These are phyloP conservation scores for Kodamaea derodonti DNA, from an alignment of 1,139 yeast genomes.

Conservation along the genomic window DNA sequence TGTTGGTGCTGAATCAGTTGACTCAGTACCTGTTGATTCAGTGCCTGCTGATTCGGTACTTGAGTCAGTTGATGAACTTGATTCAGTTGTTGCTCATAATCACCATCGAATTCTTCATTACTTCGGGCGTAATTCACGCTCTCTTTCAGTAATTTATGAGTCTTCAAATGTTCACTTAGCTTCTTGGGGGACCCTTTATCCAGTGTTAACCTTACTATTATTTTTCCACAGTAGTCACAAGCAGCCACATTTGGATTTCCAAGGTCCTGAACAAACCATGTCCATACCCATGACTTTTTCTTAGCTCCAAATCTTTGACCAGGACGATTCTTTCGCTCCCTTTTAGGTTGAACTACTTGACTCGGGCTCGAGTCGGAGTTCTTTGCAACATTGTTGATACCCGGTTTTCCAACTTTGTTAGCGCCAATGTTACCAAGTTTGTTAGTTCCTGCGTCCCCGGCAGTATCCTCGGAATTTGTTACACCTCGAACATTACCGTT, in stretches of 20 bases:
- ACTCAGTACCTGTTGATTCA: slow-evolving; percentile 7
- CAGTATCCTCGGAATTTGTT: neutral
- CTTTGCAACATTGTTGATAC: neutral
- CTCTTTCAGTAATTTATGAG: slow-evolving; percentile 45
- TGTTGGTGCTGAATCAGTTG: slow-evolving; percentile 3
- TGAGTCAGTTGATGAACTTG: slow-evolving; percentile 3
- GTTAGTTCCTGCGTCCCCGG: neutral
- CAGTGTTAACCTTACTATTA: slow-evolving; percentile 43
- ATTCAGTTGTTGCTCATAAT: slow-evolving; percentile 1
- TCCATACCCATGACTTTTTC: slow-evolving; percentile 61
- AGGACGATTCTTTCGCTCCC: slow-evolving; percentile 29
- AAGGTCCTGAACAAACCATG: slow-evolving; percentile 54
- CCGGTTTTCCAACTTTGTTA: neutral
- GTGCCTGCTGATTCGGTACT: slow-evolving; percentile 2
- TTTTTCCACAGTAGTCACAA: slow-evolving; percentile 52
- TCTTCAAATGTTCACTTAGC: slow-evolving; percentile 52
- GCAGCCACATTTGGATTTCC: slow-evolving; percentile 48
- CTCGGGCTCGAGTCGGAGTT: neutral
- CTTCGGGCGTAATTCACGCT: slow-evolving; percentile 32
- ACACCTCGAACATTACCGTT: neutral
- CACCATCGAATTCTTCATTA: neutral
- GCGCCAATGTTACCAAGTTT: neutral
- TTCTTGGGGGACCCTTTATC: slow-evolving; percentile 62
- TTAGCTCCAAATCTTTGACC: slow-evolving; percentile 50
- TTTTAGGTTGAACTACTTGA: slow-evolving; percentile 8